A percentile compares a stretch with the other conserved stretches of the same genome.
These are phyloP conservation scores for Eimeria tenella DNA, from an alignment of 169 alveolate species.

Conservation along the genomic window DNA sequence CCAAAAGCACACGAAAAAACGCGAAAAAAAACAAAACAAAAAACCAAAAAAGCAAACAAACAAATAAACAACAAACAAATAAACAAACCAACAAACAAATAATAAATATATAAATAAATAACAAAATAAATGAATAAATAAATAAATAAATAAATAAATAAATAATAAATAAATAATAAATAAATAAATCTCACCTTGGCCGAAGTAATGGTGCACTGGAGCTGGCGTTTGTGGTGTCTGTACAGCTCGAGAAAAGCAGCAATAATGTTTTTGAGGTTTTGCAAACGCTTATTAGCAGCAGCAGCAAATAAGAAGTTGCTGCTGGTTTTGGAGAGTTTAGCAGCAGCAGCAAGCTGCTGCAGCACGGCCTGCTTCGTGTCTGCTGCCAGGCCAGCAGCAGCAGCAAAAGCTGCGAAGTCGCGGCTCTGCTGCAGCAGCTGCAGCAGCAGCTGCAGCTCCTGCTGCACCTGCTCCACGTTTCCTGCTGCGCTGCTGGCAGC, in stretches of 20 bases:
- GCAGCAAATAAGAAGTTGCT: conserved; percentile 29
- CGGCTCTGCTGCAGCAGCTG: background rate
- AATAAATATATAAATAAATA: background rate
- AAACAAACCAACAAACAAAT: background rate
- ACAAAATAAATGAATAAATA: no score
- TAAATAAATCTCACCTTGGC: conserved; percentile 29
- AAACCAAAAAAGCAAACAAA: background rate
- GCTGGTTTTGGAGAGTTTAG: conserved; percentile 2
- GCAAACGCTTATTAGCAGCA: conserved; percentile 40
- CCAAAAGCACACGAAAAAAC: background rate
- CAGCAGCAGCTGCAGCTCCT: conserved; percentile 2
- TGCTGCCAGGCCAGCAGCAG: conserved; percentile 44
- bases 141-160: no score
- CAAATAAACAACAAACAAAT: background rate
- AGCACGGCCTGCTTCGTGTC: conserved; percentile 48
- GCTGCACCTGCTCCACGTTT: conserved; percentile 41
- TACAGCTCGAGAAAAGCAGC: conserved; percentile 58
- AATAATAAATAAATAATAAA: background rate
- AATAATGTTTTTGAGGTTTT: background rate
- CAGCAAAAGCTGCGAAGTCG: conserved; percentile 63
- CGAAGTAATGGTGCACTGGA: conserved; percentile 40
- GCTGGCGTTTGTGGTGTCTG: conserved; percentile 50
- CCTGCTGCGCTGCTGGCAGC: conserved; percentile 15
- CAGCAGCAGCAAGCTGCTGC: background rate
- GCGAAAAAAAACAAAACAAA: background rate